phyloP scores from a whole-genome alignment of 2,329 filamentous ascomycete genomes.

The Apiospora saccharicola region DNA sequence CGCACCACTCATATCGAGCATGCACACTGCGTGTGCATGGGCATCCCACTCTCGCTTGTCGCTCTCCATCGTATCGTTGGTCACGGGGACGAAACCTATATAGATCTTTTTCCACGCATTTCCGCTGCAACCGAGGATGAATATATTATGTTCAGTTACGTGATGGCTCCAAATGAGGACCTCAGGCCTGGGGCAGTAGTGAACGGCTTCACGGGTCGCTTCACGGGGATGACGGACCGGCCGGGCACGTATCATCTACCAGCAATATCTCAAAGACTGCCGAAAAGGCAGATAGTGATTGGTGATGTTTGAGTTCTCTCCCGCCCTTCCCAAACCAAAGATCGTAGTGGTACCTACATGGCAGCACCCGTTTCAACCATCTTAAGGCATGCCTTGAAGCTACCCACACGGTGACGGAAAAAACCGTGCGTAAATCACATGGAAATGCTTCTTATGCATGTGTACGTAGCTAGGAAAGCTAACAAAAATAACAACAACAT shows the following conservation, averaged over 20 bases:
- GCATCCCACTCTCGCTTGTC: conserved; percentile 12
- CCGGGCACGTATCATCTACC: too few species aligned
- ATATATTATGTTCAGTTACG: background rate
- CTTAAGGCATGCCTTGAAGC: background rate
- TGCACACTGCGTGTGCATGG: background rate
- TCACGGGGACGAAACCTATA: background rate
- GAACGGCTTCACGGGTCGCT: too few species aligned
- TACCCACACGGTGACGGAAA: background rate
- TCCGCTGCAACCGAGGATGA: background rate
- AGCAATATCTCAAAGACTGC: background rate
- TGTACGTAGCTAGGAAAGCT: background rate
- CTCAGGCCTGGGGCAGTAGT: background rate
- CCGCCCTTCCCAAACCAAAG: background rate
- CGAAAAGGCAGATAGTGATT: background rate
- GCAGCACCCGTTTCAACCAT: background rate
- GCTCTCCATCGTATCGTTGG: conserved; percentile 1
- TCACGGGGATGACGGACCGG: too few species aligned
- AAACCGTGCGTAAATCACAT: background rate
- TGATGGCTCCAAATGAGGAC: background rate
- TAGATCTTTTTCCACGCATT: background rate
- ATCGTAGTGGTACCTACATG: too few species aligned
- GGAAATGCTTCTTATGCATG: background rate
- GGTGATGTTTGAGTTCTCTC: background rate
- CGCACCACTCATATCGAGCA: conserved; percentile 1
- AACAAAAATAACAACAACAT: background rate